Conservation (phyloP, 192 early-diverging fungal species). For the Gamsiella multidivaricata region DNA sequence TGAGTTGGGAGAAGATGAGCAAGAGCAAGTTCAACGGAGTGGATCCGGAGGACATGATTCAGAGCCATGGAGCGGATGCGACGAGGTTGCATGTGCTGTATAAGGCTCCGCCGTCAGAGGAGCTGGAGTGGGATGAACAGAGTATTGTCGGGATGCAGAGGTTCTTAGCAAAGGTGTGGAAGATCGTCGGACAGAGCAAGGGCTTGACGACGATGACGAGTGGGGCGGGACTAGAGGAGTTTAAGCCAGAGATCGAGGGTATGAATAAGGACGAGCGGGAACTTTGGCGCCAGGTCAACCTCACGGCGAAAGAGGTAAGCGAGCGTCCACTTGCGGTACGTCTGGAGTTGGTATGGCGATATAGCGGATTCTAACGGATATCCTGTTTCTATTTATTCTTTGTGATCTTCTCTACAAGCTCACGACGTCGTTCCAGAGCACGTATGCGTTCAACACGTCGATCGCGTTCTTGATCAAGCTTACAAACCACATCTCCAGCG, state of each 20-base stretch:
- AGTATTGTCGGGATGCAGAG: slow-evolving; percentile 95
- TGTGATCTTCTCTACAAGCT: no score
- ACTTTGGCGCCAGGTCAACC: slow-evolving; percentile 62
- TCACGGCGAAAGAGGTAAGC: slow-evolving; percentile 68
- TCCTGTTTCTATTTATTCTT: no score
- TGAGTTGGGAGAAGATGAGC: slow-evolving; percentile 94
- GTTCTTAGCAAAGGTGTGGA: slow-evolving; percentile 75
- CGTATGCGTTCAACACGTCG: slow-evolving; percentile 82
- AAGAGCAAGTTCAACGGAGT: slow-evolving; percentile 97
- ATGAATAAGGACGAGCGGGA: slow-evolving; percentile 65
- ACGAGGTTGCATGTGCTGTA: slow-evolving; percentile 88
- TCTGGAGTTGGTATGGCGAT: no score
- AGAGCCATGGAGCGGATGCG: slow-evolving; percentile 81
- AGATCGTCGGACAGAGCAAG: slow-evolving; percentile 62
- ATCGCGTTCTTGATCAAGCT: slow-evolving; percentile 89
- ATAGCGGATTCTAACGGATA: no score
- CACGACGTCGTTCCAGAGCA: slow-evolving; percentile 46
- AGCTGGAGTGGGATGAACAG: slow-evolving; percentile 90
- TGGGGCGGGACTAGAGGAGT: neutral
- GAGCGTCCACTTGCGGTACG: no score
- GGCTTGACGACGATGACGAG: neutral
- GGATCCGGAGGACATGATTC: slow-evolving; percentile 78
- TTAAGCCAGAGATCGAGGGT: slow-evolving; percentile 3
- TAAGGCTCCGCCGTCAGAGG: slow-evolving; percentile 89
- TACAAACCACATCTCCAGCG: slow-evolving; percentile 57